A percentile compares a stretch with the other conserved stretches of the same genome.
These are phyloP conservation scores for Gomphus bonarii DNA, from an alignment of 1,284 basidiomycete genomes.

Conservation along the genomic window DNA sequence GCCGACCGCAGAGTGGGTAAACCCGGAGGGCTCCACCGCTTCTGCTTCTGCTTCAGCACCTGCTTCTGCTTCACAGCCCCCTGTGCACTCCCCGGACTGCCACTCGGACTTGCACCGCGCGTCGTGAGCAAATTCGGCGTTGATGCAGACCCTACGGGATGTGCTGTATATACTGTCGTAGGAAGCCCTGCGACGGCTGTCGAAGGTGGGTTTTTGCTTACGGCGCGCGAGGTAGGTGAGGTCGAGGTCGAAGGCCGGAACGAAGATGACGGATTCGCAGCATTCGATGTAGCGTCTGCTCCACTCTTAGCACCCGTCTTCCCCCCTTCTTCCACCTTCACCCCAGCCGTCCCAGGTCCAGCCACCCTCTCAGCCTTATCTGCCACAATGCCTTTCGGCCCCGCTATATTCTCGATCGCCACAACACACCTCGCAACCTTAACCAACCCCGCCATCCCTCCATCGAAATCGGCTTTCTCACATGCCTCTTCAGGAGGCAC, in stretches of 20 bases:
- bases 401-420: conserved; percentile 51
- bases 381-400: conserved; percentile 26
- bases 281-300: background rate
- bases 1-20: conserved; percentile 45
- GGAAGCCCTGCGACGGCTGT: conserved; percentile 15
- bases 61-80: background rate
- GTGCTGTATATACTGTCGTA: conserved; percentile 24
- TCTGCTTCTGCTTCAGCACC: conserved; percentile 19
- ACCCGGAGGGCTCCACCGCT: conserved; percentile 40
- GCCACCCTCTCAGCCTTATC: conserved; percentile 6
- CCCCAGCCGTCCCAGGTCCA: background rate
- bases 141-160: conserved; percentile 38
- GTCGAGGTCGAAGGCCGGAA: background rate
- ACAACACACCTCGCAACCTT: conserved; percentile 61
- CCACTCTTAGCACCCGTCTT: background rate
- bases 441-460: conserved; percentile 47
- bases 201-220: conserved; percentile 8
- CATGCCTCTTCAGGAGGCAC: conserved; percentile 55
- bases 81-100: conserved; percentile 18
- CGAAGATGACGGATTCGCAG: background rate
- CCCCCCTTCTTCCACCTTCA: conserved; percentile 1
- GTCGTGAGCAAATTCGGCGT: conserved; percentile 43
- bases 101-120: conserved; percentile 17
- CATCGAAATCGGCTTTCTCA: conserved; percentile 56
- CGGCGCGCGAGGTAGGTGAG: background rate